A percentile compares a stretch with the other conserved stretches of the same genome.
Conservation (phyloP, 768 basidiomycete species). For the Hypholoma fasciculare region DNA sequence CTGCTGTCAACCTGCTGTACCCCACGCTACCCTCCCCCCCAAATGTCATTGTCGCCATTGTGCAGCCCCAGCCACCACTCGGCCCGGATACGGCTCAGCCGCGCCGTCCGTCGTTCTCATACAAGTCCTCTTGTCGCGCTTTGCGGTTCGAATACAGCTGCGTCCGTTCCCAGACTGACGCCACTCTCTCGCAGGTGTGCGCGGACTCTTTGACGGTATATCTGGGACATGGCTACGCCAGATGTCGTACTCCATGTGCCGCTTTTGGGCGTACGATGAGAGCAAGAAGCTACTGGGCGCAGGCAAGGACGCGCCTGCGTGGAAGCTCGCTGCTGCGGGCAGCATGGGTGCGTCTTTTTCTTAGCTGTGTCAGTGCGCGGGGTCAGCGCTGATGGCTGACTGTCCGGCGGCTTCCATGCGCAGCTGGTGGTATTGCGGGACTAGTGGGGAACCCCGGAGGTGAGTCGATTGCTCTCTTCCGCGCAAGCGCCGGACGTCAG, state of each 20-base stretch:
- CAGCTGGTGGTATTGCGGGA: slow-evolving; percentile 86
- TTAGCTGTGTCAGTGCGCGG: too few species aligned
- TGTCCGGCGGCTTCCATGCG: neutral
- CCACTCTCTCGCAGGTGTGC: slow-evolving; percentile 38
- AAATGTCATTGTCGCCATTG: too few species aligned
- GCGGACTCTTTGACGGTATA: slow-evolving; percentile 85
- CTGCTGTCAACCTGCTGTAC: slow-evolving; percentile 38
- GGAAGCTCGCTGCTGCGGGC: slow-evolving; percentile 80
- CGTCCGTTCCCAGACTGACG: neutral
- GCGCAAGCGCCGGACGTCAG: neutral
- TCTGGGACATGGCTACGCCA: slow-evolving; percentile 88
- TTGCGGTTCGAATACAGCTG: neutral
- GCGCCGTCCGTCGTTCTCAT: neutral
- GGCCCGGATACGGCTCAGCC: too few species aligned
- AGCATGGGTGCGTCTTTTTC: slow-evolving; percentile 69
- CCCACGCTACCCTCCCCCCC: slow-evolving; percentile 16
- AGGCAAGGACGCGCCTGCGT: slow-evolving; percentile 70
- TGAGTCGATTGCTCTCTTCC: slow-evolving; percentile 26
- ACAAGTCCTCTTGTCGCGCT: neutral
- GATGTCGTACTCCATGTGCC: slow-evolving; percentile 89
- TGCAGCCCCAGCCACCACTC: too few species aligned
- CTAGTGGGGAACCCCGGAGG: slow-evolving; percentile 89
- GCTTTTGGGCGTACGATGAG: slow-evolving; percentile 92
- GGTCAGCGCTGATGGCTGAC: neutral
- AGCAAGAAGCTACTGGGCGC: slow-evolving; percentile 77